Evolutionary conservation across 2,329 filamentous ascomycete genomes (phyloP), one percentile per base, ranked within the genome.

Genomic region (Aspergillus awamori): DNA sequence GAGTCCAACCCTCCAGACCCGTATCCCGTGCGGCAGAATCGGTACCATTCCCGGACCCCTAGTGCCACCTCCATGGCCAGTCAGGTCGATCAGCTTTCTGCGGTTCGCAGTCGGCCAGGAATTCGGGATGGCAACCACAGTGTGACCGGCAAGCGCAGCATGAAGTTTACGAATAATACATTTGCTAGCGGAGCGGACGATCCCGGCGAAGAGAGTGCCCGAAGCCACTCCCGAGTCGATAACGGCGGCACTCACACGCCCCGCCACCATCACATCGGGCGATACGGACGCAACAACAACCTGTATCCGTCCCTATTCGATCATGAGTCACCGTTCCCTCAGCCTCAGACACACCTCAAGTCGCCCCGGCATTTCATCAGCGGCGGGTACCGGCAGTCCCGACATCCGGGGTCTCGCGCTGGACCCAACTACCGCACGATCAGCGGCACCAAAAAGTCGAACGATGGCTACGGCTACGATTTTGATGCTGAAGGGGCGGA

Each of bases 1-100:
- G 95, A 99, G 77, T 98, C 95, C 26, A 99, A 99, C 72, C 95
- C 94, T 8, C 84, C 85, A 13, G 87, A 88, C 67, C 80, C 82
- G 24, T 82, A 75, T 60, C 78, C 84, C 30, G 66, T 72, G 43
- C 81, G 85, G 55, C 91, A 92, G 55, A 86, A 87, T 65, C 86
- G 93, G 63, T 92, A 94, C 76, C 94, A 98, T 78, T 98, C 94
- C 20, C 87, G 95, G 64, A 99, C 95, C 1, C 95, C 95, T 6
- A 98, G 93, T 76, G 91, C 93, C 47, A 96, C 94, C 4, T 98
- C 94, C 11, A 82, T 86, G 69, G 82, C 82, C 17, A 83, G 78
- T 69, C 80, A 77, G 67, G 77, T 76, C 60, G 77, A 83, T 61
- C 75, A 82, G 67, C 74, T 79, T 66, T 72, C 77, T 64, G 74